Evolutionary conservation across 108 stramenopile genomes (phyloP), one percentile per base, ranked within the genome.

Genomic region (Discostella pseudostelligera): DNA sequence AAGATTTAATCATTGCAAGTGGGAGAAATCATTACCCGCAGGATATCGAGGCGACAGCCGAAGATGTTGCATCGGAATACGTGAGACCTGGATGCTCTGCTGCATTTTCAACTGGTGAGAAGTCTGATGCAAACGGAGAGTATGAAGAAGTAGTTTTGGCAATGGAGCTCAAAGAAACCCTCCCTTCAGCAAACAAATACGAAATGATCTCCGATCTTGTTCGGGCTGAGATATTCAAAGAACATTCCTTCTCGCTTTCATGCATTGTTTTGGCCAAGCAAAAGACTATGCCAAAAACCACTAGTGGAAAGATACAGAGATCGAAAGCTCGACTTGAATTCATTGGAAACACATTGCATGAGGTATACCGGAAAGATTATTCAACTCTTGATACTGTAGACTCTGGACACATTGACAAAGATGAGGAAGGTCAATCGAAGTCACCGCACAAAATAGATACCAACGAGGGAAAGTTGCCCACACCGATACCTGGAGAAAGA

Each of bases 1-100:
- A 99, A 81, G 99, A 99, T 83, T 80, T 99, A 45, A 94, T 99
- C 63, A 99, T 99, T 61, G 84, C 99, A 12, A 85, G 95, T 9
- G 99, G 99, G 2, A 70, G 96, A 16, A 99, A 99, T 70, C 95
- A 99, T 59, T 99, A 98, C 70, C 99, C 99, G 3, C 98, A 98
- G 72, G 99, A 99, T 71, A 77, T 99, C 8, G 99, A 99, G 71
- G 85, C 87, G 20, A 90, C 96, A 13, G 97, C 88, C 4, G 97
- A 98, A 83, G 74, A 80, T 19, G 65, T 62, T n/a, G 56, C 65
- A 26, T 80, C 81, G 4, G 74, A 81, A 32, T n/a, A 55, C 42
- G 47, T 89, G 16, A 84, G 98, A 14, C 97, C 97, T 37, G 99
- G 99, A 24, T 99, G 99, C 76, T 87, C 87, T 12, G 98, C 97